Percentiles rank a stretch among this genome's conserved stretches.
Evolutionary conservation across 2,329 filamentous ascomycete genomes (phyloP).

Genomic region (Pseudonectria foliicola): DNA sequence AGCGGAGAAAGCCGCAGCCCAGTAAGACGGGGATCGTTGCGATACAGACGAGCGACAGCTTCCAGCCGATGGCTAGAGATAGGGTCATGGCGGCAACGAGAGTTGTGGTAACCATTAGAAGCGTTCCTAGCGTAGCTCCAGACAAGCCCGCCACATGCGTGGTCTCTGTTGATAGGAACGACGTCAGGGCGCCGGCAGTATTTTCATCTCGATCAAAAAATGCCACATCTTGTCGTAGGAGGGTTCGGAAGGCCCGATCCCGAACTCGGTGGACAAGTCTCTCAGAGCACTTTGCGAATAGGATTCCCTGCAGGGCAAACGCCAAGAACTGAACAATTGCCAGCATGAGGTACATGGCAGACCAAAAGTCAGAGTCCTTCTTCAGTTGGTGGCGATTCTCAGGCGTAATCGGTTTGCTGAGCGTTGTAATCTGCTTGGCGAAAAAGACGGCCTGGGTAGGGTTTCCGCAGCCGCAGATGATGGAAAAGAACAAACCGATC

Average conservation of each 20-base stretch:
- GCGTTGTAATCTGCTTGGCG: conserved; percentile 73
- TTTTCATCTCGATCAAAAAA: conserved; percentile 92
- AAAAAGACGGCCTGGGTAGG: conserved; percentile 68
- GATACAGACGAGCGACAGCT: conserved; percentile 76
- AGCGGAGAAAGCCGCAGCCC: conserved; percentile 78
- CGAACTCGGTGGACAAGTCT: conserved; percentile 76
- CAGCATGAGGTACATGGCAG: conserved; percentile 80
- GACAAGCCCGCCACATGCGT: conserved; percentile 84
- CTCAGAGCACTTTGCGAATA: conserved; percentile 83
- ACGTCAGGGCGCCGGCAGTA: conserved; percentile 79
- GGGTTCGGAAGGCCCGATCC: conserved; percentile 73
- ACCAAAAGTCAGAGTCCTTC: conserved; percentile 76
- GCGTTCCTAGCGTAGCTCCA: conserved; percentile 78
- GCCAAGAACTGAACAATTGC: conserved; percentile 65
- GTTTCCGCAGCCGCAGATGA: conserved; percentile 75
- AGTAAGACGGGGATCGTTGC: conserved; percentile 71
- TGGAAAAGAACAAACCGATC: conserved; percentile 63
- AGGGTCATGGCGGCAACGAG: conserved; percentile 66
- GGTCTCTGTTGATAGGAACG: conserved; percentile 82
- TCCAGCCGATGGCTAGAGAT: conserved; percentile 75
- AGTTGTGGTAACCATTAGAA: conserved; percentile 74
- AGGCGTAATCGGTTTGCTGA: conserved; percentile 48
- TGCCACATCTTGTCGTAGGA: conserved; percentile 85
- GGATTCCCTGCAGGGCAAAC: conserved; percentile 60
- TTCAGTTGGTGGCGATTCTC: conserved; percentile 50